These are phyloP conservation scores for Umbilicaria muhlenbergii DNA, from an alignment of 495 filamentous ascomycete genomes.

Conservation along the genomic window DNA sequence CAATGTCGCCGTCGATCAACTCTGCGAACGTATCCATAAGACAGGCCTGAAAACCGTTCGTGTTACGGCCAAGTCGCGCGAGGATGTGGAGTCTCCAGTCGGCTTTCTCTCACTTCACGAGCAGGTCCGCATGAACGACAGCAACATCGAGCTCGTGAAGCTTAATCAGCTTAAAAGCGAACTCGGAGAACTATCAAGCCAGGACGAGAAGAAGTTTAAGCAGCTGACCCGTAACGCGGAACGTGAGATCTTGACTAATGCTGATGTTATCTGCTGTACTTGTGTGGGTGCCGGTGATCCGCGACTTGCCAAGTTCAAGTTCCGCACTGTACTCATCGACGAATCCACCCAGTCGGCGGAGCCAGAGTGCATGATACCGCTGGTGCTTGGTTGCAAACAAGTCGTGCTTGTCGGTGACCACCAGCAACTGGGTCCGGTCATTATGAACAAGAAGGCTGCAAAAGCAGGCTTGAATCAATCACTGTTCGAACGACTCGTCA, in stretches of 20 bases:
- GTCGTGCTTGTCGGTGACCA: slow-evolving; percentile 96
- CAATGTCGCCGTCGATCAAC: slow-evolving; percentile 96
- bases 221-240: slow-evolving; percentile 85
- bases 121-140: slow-evolving; percentile 94
- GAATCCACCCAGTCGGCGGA: slow-evolving; percentile 98
- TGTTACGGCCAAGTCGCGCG: slow-evolving; percentile 92
- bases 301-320: slow-evolving; percentile 88
- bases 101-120: slow-evolving; percentile 89
- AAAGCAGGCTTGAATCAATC: slow-evolving; percentile 96
- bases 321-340: slow-evolving; percentile 94
- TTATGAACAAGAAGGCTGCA: slow-evolving; percentile 99
- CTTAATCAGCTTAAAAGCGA: slow-evolving; percentile 84
- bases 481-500: slow-evolving; percentile 91
- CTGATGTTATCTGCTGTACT: slow-evolving; percentile 98
- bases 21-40: slow-evolving; percentile 91
- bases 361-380: slow-evolving; percentile 97
- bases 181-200: slow-evolving; percentile 80
- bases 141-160: slow-evolving; percentile 82
- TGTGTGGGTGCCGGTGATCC: slow-evolving; percentile 97
- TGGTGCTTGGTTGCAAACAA: slow-evolving; percentile 96
- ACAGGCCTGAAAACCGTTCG: slow-evolving; percentile 96
- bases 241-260: slow-evolving; percentile 87
- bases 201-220: slow-evolving; percentile 98
- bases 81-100: slow-evolving; percentile 95
- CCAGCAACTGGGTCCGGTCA: slow-evolving; percentile 94